Evolutionary conservation across 495 filamentous ascomycete genomes (phyloP), one percentile per base, ranked within the genome.

Genomic region (Pyrenula massariospora): DNA sequence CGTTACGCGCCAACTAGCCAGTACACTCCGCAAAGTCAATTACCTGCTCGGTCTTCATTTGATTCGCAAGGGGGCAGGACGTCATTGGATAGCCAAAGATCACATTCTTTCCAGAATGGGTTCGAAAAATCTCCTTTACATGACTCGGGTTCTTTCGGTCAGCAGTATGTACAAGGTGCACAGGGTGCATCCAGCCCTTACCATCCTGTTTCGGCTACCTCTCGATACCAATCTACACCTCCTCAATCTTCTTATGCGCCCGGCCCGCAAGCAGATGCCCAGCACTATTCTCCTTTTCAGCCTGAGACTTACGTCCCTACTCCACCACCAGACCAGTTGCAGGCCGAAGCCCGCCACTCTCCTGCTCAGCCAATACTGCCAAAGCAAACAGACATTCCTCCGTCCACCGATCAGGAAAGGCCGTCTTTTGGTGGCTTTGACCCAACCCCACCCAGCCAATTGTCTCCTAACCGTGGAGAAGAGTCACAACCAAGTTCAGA

Each of bases 1-100:
- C 77, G 79, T 53, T 89, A 90, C 69, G 79, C 85, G 36, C 86
- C 87, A 23, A 68, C 67, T 10, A 70, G 63, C 25, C 74, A 73
- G 25, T 74, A 78, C 59, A 15, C 15, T 8, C 31, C 31, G 31
- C 31, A 42, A 42, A 42, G 8, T 42, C 31, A 42, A 15, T 42
- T 42, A 42, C 75, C 72, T 0, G 73, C 75, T 3, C 72, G 64
- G 50, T 73, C 70, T 0, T 79, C 77, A 2, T 71, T 76, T 22
- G 77, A 80, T 55, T 74, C 78, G 23, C 65, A 66, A 19, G 70
- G 70, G 22, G 66, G 71, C 21, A 66, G 73, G 54, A 69, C 72
- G 23, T 77, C 72, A 2, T 61, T 77, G 51, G 75, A 80, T 54
- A 74, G 71, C n/a, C 73, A 74, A 56, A 63, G 71, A 57, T 75